Evolutionary conservation across 2,329 filamentous ascomycete genomes (phyloP).

Genomic region (Microsporum ferrugineum): DNA sequence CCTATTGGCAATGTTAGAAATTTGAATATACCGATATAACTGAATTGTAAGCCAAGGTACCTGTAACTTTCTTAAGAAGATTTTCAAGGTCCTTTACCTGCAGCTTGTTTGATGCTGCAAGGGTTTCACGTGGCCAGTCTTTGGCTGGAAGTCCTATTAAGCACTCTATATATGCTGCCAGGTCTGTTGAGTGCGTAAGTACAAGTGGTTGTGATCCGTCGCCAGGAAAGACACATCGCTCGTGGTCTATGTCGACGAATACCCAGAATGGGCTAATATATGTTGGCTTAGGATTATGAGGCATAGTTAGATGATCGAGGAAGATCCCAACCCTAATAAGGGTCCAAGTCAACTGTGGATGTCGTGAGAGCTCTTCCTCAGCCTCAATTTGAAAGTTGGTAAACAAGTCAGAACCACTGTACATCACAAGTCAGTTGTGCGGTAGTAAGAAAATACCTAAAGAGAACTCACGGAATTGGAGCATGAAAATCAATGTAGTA

Average conservation of each 20-base stretch:
- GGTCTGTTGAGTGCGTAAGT: not conserved
- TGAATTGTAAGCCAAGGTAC: not conserved
- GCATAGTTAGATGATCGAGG: conserved; percentile 1
- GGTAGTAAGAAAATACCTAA: too few relatives aligned
- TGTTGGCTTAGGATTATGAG: not conserved
- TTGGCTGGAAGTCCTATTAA: not conserved
- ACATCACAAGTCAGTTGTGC: not conserved
- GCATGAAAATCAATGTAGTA: conserved; percentile 4
- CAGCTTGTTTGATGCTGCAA: not conserved
- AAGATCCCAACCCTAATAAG: conserved; percentile 3
- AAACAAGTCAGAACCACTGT: not conserved
- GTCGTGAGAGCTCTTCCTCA: not conserved
- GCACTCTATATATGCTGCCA: not conserved
- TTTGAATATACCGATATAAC: not conserved
- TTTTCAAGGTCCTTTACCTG: not conserved
- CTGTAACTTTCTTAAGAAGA: not conserved
- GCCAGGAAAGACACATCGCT: not conserved
- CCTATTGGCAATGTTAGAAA: not conserved
- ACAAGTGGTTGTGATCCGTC: conserved; percentile 1
- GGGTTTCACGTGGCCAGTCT: not conserved
- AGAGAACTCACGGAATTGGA: not conserved
- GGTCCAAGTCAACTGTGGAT: conserved; percentile 1
- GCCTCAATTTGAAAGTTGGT: conserved; percentile 3
- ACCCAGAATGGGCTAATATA: not conserved
- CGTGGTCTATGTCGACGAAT: not conserved